Conservation (phyloP, 2,329 filamentous ascomycete genomes). For the Hymenoscyphus albidus region DNA sequence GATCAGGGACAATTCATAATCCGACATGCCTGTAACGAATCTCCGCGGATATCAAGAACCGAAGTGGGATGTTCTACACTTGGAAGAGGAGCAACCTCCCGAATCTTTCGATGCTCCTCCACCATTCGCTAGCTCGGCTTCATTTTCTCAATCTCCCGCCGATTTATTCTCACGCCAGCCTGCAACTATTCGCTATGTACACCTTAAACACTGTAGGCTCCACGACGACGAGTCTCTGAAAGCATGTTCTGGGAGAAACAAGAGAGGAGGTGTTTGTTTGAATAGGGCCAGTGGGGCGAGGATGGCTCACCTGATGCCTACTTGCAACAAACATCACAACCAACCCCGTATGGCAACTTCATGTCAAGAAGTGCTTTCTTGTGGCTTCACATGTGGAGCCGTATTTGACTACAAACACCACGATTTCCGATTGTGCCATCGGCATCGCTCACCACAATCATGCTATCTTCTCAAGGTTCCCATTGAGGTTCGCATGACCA, state of each 20-base stretch:
- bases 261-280: constrained; percentile 14
- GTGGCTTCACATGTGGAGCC: constrained; percentile 19
- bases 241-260: constrained; percentile 16
- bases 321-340: constrained; percentile 16
- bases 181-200: background rate
- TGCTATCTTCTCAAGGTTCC: constrained; percentile 22
- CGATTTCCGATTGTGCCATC: constrained; percentile 19
- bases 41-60: background rate
- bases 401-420: constrained; percentile 16
- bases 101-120: background rate
- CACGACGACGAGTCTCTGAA: background rate
- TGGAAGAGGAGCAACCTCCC: background rate
- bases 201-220: background rate
- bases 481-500: constrained; percentile 18
- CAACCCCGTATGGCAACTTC: constrained; percentile 9
- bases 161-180: background rate
- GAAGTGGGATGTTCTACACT: background rate
- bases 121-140: background rate
- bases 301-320: constrained; percentile 13
- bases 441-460: constrained; percentile 9
- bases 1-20: background rate
- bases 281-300: constrained; percentile 11
- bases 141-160: background rate
- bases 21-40: background rate
- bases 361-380: constrained; percentile 16